These are phyloP conservation scores for Geosmithia putterillii DNA, from an alignment of 2,329 filamentous ascomycete species.

Conservation along the genomic window DNA sequence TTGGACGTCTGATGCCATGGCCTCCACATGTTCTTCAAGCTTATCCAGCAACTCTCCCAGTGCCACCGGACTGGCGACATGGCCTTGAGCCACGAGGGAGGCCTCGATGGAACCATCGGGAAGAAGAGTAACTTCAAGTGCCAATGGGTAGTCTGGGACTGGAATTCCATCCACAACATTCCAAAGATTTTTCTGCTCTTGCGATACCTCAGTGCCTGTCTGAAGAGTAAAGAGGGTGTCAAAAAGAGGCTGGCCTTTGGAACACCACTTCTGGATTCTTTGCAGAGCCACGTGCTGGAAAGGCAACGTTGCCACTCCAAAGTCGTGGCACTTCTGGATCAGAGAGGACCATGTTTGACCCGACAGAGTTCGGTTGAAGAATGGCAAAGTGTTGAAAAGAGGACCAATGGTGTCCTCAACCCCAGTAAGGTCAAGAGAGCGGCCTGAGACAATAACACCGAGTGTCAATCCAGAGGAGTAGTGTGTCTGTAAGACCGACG, in stretches of 20 bases:
- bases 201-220: constrained; percentile 11
- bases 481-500: constrained; percentile 44
- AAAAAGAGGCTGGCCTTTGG: constrained; percentile 51
- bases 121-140: constrained; percentile 57
- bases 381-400: constrained; percentile 82
- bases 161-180: constrained; percentile 30
- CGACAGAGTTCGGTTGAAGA: constrained; percentile 33
- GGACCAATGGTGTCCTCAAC: constrained; percentile 64
- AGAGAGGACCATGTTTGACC: constrained; percentile 46
- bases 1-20: background rate
- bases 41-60: constrained; percentile 24
- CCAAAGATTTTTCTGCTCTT: constrained; percentile 31
- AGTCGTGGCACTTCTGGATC: constrained; percentile 54
- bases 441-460: constrained; percentile 69
- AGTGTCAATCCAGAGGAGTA: constrained; percentile 38
- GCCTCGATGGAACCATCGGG: constrained; percentile 34
- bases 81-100: constrained; percentile 45
- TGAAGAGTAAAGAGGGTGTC: constrained; percentile 79
- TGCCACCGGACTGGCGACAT: constrained; percentile 15
- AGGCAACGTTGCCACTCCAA: constrained; percentile 53
- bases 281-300: constrained; percentile 66
- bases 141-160: constrained; percentile 59
- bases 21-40: constrained; percentile 15
- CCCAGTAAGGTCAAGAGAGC: constrained; percentile 54
- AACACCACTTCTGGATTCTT: constrained; percentile 70